Conservation (phyloP, 2,329 filamentous ascomycete genomes). For the Aurifilum marmelostoma region DNA sequence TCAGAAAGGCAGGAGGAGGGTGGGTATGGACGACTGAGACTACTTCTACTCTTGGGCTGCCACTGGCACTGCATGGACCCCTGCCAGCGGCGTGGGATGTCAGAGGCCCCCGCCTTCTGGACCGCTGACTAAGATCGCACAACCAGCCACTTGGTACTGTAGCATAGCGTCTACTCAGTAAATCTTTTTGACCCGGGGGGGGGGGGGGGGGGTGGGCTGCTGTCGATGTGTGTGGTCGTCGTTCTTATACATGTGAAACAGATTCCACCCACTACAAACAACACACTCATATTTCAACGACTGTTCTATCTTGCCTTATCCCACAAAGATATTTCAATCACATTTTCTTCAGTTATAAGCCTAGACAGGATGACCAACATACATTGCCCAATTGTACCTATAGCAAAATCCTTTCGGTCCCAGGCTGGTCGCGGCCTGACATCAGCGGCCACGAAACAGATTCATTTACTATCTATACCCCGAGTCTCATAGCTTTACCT, state of each 20-base stretch:
- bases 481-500: neutral
- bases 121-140: constrained; percentile 4
- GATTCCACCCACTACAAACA: neutral
- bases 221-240: too few species aligned
- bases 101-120: neutral
- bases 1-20: neutral
- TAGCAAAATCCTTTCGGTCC: neutral
- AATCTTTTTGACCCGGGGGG: neutral
- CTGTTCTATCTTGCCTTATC: neutral
- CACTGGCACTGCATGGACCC: constrained; percentile 13
- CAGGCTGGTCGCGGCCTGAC: neutral
- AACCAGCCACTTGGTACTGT: neutral
- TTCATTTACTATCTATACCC: neutral
- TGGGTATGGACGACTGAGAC: constrained; percentile 18
- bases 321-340: neutral
- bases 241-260: neutral
- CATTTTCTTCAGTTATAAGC: neutral
- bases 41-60: constrained; percentile 29
- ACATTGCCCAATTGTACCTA: neutral
- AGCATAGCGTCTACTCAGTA: neutral
- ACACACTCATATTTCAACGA: neutral
- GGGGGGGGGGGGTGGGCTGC: too few species aligned
- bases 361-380: neutral
- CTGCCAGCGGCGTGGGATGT: constrained; percentile 2
- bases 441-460: constrained; percentile 6